Percentiles rank a stretch among this genome's conserved stretches.
Evolutionary conservation across 2,329 filamentous ascomycete genomes (phyloP).

Genomic region (Cladosporium velox): DNA sequence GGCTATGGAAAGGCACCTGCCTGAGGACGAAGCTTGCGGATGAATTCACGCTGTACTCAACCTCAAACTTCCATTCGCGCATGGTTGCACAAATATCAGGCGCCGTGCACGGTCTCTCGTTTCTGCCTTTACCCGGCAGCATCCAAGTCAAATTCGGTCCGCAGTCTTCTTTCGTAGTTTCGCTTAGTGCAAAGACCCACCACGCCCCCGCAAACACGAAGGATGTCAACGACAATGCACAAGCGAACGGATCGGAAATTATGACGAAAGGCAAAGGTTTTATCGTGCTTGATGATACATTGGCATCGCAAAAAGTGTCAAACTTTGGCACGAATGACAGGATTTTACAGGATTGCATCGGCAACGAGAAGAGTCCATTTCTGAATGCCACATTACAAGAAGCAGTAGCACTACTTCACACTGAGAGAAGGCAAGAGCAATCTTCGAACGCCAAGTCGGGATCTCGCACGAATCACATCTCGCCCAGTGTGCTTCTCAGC

Average conservation of each 20-base stretch:
- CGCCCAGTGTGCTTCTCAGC: constrained; percentile 48
- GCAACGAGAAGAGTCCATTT: constrained; percentile 53
- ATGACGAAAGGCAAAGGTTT: constrained; percentile 29
- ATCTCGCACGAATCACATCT: constrained; percentile 15
- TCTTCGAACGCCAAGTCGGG: constrained; percentile 9
- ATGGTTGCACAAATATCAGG: not conserved
- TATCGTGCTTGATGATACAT: constrained; percentile 38
- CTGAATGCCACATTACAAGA: constrained; percentile 52
- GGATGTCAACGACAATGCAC: not conserved
- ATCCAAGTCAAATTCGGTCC: not conserved
- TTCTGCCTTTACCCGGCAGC: not conserved
- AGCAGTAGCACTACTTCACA: constrained; percentile 33
- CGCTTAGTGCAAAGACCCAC: not conserved
- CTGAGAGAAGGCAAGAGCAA: not conserved
- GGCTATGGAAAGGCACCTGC: constrained; percentile 63
- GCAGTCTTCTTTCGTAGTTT: not conserved
- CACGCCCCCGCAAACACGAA: not conserved
- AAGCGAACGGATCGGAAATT: not conserved
- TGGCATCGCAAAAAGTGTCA: constrained; percentile 55
- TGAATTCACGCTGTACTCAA: constrained; percentile 59
- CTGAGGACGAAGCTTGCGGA: constrained; percentile 60
- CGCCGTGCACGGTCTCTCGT: not conserved
- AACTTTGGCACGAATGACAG: constrained; percentile 41
- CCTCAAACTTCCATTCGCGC: constrained; percentile 45
- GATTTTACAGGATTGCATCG: constrained; percentile 40